Percentiles rank a stretch among this genome's conserved stretches.
Evolutionary conservation across 441 rosid species (phyloP).

Genomic region (Theobroma grandiflorum): DNA sequence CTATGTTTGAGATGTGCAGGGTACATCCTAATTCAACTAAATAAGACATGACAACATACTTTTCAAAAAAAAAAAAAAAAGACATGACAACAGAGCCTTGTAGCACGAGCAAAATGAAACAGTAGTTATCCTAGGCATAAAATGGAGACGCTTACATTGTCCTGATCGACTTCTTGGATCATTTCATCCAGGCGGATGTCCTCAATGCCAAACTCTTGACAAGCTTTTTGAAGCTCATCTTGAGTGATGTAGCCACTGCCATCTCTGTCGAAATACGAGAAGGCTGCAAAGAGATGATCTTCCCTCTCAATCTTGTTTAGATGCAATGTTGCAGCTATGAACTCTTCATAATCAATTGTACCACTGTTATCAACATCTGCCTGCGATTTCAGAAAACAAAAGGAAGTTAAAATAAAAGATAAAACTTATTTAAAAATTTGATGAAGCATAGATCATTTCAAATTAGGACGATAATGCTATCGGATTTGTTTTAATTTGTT

Average conservation of each 20-base stretch:
- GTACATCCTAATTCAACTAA: background rate
- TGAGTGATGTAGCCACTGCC: constrained; percentile 59
- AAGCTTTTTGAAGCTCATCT: constrained; percentile 55
- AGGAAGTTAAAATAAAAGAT: background rate
- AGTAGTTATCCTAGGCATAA: background rate
- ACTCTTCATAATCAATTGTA: constrained; percentile 54
- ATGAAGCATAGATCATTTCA: background rate
- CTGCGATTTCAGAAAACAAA: constrained; percentile 35
- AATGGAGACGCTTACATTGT: constrained; percentile 42
- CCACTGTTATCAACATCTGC: constrained; percentile 56
- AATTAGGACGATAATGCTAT: too few relatives aligned
- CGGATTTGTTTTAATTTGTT: too few relatives aligned
- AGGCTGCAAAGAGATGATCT: constrained; percentile 50
- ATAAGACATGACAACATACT: too few relatives aligned
- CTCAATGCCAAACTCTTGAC: constrained; percentile 51
- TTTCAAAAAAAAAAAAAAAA: too few relatives aligned
- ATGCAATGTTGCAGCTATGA: constrained; percentile 49
- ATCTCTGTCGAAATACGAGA: constrained; percentile 55
- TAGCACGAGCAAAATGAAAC: background rate
- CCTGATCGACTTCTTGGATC: constrained; percentile 54
- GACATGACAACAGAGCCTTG: too few relatives aligned
- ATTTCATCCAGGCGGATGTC: constrained; percentile 47
- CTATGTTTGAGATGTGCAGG: background rate
- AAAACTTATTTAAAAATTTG: background rate
- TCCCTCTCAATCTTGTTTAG: constrained; percentile 47